A percentile compares a stretch with the other conserved stretches of the same genome.
phyloP scores from a whole-genome alignment of 129 eudicot species.

The Centella asiatica region DNA sequence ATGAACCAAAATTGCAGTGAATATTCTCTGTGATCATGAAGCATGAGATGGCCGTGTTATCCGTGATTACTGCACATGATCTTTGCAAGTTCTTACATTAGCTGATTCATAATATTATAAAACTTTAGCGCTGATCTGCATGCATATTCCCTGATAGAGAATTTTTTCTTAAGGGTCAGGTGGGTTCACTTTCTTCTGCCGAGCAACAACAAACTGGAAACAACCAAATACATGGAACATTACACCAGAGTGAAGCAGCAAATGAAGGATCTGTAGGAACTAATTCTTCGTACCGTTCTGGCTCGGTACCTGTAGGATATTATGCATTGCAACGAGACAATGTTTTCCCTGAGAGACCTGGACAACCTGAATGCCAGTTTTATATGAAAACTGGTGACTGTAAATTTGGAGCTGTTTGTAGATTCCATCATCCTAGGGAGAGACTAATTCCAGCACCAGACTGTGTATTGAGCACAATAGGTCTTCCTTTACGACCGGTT shows the following conservation, averaged over 20 bases:
- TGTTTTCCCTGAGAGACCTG: slow-evolving; percentile 97
- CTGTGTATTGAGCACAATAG: slow-evolving; percentile 78
- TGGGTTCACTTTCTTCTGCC: slow-evolving; percentile 58
- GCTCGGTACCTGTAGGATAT: slow-evolving; percentile 63
- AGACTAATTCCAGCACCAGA: slow-evolving; percentile 78
- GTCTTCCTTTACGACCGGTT: slow-evolving; percentile 94
- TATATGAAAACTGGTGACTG: slow-evolving; percentile 99
- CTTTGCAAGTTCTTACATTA: neutral
- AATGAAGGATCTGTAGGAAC: slow-evolving; percentile 40
- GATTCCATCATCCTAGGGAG: slow-evolving; percentile 94
- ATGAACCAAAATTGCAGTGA: too few species aligned
- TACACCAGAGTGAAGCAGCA: slow-evolving; percentile 42
- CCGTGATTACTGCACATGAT: neutral
- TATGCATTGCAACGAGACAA: slow-evolving; percentile 69
- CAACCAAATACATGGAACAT: slow-evolving; percentile 42
- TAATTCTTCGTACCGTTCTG: slow-evolving; percentile 43
- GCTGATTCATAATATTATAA: neutral
- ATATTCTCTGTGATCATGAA: too few species aligned
- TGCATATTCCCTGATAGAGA: neutral
- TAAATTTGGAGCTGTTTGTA: slow-evolving; percentile 93
- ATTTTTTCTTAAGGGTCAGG: slow-evolving; percentile 49
- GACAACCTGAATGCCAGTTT: slow-evolving; percentile 94
- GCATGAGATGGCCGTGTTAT: too few species aligned
- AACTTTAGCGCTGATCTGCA: neutral
- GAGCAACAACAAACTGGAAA: slow-evolving; percentile 68